Evolutionary conservation across 2,329 filamentous ascomycete species (phyloP), one percentile per base, ranked within the genome.

Genomic region (Clonostachys byssicola): DNA sequence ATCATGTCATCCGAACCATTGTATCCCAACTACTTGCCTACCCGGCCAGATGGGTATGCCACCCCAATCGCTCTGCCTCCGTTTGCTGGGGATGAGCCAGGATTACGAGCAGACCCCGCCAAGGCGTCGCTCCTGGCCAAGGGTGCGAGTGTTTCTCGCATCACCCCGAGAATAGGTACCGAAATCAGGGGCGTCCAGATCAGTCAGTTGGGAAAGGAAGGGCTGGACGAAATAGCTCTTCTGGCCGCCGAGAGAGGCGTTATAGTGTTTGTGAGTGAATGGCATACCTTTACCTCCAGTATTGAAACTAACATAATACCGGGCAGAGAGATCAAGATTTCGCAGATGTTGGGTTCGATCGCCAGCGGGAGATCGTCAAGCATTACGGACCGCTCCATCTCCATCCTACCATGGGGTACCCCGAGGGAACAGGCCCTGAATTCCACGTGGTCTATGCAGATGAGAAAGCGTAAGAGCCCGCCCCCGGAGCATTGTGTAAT

Each of bases 391-490:
- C 61, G 3, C 54, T 64, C 3, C 61, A 64, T n/a, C 41, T 34
- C 16, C 61, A 64, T 41, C 60, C 60, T 0, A 63, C 60, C 0
- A 63, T 63, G 60, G 60, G 60, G 0, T 62, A 60, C 12, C 60
- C 60, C 2, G 50, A 58, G 12, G 60, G 60, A 0, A 64, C 61
- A 0, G 55, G 60, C 0, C 60, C 61, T 0, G 61, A 64, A 10
- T 63, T 64, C 12, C 61, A 64, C 9, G 57, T 64, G 14, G 60
- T 64, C 5, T 64, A 61, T 9, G 60, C 61, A 1, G 61, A 63
- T 18, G 59, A 63, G 20, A 59, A 58, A 30, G 55, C 54, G 61
- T 60, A 39, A 51, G 58, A 12, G 3, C 5, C 9, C 20, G 3
- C 5, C 9, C 20, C 4, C 16, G 35, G 4, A 20, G 12, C 10